phyloP scores from a whole-genome alignment of 2,329 filamentous ascomycete species.

The Aphanocladium album region DNA sequence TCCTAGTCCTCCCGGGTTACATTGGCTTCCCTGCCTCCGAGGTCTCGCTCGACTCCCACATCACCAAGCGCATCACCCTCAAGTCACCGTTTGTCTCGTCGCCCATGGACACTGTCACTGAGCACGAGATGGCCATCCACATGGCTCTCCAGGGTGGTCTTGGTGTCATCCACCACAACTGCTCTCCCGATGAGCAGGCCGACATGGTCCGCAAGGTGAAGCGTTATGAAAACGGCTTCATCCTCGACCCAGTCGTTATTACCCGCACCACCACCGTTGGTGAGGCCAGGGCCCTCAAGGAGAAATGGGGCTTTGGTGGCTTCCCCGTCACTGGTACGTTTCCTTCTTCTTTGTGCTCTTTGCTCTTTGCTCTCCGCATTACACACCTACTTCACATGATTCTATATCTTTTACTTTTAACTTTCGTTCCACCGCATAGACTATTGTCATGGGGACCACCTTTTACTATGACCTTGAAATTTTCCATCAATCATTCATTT shows the following conservation, averaged over 20 bases:
- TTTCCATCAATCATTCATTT: conserved; percentile 12
- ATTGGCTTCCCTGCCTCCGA: conserved; percentile 95
- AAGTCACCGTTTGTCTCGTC: conserved; percentile 97
- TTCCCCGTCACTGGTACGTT: conserved; percentile 95
- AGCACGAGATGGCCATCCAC: conserved; percentile 99
- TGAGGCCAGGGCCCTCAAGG: conserved; percentile 87
- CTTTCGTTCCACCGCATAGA: conserved; percentile 99
- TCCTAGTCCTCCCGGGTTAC: conserved; percentile 92
- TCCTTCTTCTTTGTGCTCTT: conserved; percentile 10
- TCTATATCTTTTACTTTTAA: conserved; percentile 80
- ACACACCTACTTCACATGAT: conserved; percentile 52
- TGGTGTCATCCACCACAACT: conserved; percentile 99
- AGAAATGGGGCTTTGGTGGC: conserved; percentile 97
- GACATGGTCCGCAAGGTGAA: conserved; percentile 99
- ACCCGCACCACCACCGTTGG: conserved; percentile 80
- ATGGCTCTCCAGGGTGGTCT: conserved; percentile 85
- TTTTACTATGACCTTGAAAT: conserved; percentile 28
- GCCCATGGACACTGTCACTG: conserved; percentile 99
- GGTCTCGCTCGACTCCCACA: conserved; percentile 80
- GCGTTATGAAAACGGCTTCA: conserved; percentile 99
- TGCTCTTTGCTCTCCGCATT: conserved; percentile 10
- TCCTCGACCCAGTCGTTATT: conserved; percentile 90
- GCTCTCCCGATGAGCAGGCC: conserved; percentile 92
- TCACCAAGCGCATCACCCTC: conserved; percentile 92
- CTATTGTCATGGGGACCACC: conserved; percentile 74